Evolutionary conservation across 768 basidiomycete species (phyloP), one percentile per base, ranked within the genome.

Genomic region (Amanita thiersii): DNA sequence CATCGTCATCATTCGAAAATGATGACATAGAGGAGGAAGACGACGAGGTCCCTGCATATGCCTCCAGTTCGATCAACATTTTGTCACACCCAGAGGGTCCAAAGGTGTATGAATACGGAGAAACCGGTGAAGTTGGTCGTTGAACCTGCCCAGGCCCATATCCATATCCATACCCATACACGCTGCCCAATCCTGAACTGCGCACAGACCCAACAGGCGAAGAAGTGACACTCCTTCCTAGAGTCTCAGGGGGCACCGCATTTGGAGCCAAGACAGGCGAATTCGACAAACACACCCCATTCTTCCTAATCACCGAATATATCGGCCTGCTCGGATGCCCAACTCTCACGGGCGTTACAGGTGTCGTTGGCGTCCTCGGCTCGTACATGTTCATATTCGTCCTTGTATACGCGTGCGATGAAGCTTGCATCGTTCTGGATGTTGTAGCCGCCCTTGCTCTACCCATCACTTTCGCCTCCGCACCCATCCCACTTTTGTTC

Each of bases 301-400:
- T 34, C 32, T 42, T 42, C 14, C 40, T 20, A 21, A 42, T 42
- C 15, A 25, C 31, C 29, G 40, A 21, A 25, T 42, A 42, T 5
- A 42, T 31, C 3, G 40, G 40, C 23, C 28, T 42, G 8, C 39
- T 21, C 11, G 39, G 33, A 8, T n/a, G 18, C 33, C 23, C 21
- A 12, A 33, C 33, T 4, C 24, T 25, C 8, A 24, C 15, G 12
- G 40, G 40, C 4, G 40, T 32, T 4, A 33, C 10, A 21, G 40
- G 40, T 7, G 40, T 34, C 32, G 10, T 14, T 15, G 23, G 24
- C n/a, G n/a, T n/a, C n/a, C n/a, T n/a, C n/a, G n/a, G n/a, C n/a
- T n/a, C n/a, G n/a, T n/a, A n/a, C n/a, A n/a, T n/a, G n/a, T n/a
- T n/a, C n/a, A n/a, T n/a, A n/a, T n/a, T n/a, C n/a, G n/a, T n/a